Base-by-base conservation (phyloP, 345 rosid genomes). In the Bruguiera gymnorhiza region DNA sequence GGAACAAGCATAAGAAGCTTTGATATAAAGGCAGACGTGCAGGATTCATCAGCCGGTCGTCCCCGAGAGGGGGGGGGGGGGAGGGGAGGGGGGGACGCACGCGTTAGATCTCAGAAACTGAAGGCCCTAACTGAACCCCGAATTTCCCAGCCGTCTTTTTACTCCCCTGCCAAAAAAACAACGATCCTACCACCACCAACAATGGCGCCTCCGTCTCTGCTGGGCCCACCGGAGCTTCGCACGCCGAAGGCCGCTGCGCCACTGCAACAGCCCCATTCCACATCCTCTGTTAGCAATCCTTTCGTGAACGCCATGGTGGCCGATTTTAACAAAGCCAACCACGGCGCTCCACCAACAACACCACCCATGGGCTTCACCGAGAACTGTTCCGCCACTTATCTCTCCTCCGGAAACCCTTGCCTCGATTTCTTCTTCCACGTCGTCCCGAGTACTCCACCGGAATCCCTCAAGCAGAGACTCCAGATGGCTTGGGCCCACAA, bases 371-470 rank as follows among this genome's bases (percentile, higher is more conserved):
- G 85, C 19, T 39, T 13, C 59, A 85, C 91, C 5, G 89, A 83
- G 54, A 88, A 86, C 21, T 3, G 26, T 4, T 75, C 89, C 0
- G 64, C 67, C 48, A 87, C 92, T 1, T 83, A 57, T 64, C 70
- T 75, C 34, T 76, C 80, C 6, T 48, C 86, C 0, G 83, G 89
- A 1, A 82, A 82, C 55, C 90, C 87, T 0, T 88, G 92, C 70
- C 86, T 88, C 1, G 90, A 87, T 67, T 86, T 74, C 75, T 87
- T 87, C 73, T 88, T 82, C 76, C 88, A 86, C 6, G 77, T 88
- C 0, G 83, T 91, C 13, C 97, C 92, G 3, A 26, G 60, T 54
- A 81, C 89, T 3, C 85, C 84, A 0, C 52, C 83, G 4, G 43
- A 71, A 5, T 54, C 79, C 7, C 2, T 87, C 8, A 66, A 51